Conservation (phyloP, 352 stramenopile genomes). For the Globisporangium parvum region DNA sequence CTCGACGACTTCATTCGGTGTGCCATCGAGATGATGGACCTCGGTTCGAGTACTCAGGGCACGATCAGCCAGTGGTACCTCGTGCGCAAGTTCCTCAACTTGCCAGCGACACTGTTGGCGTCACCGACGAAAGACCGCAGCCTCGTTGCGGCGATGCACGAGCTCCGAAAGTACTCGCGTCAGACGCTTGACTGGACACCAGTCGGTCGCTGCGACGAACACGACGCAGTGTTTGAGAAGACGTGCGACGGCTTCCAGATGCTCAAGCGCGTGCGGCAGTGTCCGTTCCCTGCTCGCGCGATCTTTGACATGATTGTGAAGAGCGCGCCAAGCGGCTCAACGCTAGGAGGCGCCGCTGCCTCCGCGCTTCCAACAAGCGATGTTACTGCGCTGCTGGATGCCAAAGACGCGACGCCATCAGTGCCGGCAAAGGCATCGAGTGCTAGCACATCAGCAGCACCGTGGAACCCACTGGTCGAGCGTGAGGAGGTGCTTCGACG, state of each 20-base stretch:
- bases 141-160: conserved; percentile 37
- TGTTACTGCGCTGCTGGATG: not conserved
- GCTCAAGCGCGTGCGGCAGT: conserved; percentile 55
- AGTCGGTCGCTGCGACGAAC: conserved; percentile 25
- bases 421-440: not conserved
- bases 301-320: conserved; percentile 72
- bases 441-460: not conserved
- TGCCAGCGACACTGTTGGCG: conserved; percentile 26
- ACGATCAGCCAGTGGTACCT: conserved; percentile 64
- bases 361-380: not conserved
- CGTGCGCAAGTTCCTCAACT: conserved; percentile 55
- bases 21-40: conserved; percentile 53
- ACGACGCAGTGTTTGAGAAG: conserved; percentile 55
- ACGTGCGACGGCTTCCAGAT: conserved; percentile 52
- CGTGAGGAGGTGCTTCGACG: conserved; percentile 36
- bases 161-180: conserved; percentile 42
- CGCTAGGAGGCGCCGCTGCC: not conserved
- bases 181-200: conserved; percentile 31
- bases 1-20: conserved; percentile 61
- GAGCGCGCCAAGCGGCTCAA: conserved; percentile 11
- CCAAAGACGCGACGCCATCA: not conserved
- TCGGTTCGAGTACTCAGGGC: conserved; percentile 36
- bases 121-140: conserved; percentile 47
- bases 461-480: conserved; percentile 41
- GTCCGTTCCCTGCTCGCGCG: conserved; percentile 56